These are phyloP conservation scores for Sarocladiaceae sp. DNA, from an alignment of 2,329 filamentous ascomycete genomes.

Conservation along the genomic window DNA sequence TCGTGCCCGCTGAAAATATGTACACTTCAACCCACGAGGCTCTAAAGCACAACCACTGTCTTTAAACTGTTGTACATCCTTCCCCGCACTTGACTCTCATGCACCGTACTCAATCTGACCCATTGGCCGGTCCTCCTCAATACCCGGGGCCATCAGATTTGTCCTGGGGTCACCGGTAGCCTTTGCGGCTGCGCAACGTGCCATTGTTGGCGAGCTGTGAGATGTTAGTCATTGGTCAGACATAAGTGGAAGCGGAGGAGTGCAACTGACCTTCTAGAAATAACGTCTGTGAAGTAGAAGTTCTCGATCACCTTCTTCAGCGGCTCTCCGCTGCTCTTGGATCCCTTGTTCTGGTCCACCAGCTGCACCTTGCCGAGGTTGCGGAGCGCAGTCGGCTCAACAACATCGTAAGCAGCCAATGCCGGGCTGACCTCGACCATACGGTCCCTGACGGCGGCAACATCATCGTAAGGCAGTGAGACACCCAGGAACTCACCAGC, in stretches of 20 bases:
- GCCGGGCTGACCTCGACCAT: slow-evolving; percentile 94
- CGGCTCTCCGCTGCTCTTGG: slow-evolving; percentile 62
- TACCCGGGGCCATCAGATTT: slow-evolving; percentile 71
- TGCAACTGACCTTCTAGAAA: slow-evolving; percentile 77
- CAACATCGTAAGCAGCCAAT: slow-evolving; percentile 81
- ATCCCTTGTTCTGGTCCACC: slow-evolving; percentile 91
- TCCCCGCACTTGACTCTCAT: slow-evolving; percentile 25
- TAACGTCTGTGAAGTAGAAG: slow-evolving; percentile 97
- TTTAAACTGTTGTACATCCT: slow-evolving; percentile 8
- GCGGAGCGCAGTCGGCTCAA: slow-evolving; percentile 71
- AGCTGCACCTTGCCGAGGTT: slow-evolving; percentile 87
- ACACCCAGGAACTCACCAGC: slow-evolving; percentile 83
- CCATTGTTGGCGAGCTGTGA: slow-evolving; percentile 90
- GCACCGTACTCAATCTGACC: slow-evolving; percentile 55
- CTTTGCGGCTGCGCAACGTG: slow-evolving; percentile 91
- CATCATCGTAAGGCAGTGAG: slow-evolving; percentile 87
- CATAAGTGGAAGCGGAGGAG: not conserved
- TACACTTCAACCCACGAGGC: slow-evolving; percentile 14
- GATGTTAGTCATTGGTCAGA: slow-evolving; percentile 17
- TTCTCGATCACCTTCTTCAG: slow-evolving; percentile 86
- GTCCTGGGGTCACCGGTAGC: slow-evolving; percentile 70
- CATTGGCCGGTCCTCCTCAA: slow-evolving; percentile 55
- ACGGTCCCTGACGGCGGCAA: slow-evolving; percentile 81
- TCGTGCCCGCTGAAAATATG: slow-evolving; percentile 6
- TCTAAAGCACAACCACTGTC: slow-evolving; percentile 7